Conservation (phyloP, 192 early-diverging fungal genomes). For the Gamsiella multidivaricata region DNA sequence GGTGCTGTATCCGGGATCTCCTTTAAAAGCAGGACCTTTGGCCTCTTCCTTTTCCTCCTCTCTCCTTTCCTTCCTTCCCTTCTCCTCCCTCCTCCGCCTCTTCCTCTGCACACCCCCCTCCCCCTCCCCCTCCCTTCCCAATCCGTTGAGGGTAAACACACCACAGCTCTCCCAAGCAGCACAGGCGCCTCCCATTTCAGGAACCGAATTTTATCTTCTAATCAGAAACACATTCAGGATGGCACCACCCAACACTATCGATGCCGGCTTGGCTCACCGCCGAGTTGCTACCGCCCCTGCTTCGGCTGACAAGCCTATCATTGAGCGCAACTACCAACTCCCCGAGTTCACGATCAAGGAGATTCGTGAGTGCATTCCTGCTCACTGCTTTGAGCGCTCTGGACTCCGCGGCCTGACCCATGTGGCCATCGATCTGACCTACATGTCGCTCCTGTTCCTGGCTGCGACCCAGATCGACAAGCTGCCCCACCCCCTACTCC, state of each 20-base stretch:
- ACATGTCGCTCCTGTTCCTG: constrained; percentile 71
- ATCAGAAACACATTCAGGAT: constrained; percentile 16
- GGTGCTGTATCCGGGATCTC: background rate
- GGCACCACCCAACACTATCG: constrained; percentile 55
- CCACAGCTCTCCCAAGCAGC: background rate
- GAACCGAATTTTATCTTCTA: constrained; percentile 18
- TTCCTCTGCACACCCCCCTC: background rate
- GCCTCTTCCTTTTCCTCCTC: background rate
- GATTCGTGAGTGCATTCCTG: constrained; percentile 88
- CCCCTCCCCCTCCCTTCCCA: background rate
- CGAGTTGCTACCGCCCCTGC: constrained; percentile 14
- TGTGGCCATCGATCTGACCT: constrained; percentile 80
- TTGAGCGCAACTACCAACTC: constrained; percentile 63
- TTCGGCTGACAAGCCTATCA: constrained; percentile 16
- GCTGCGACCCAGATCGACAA: constrained; percentile 77
- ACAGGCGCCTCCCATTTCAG: constrained; percentile 4
- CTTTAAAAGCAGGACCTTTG: constrained; percentile 1
- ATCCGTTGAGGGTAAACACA: background rate
- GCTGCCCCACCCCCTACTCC: constrained; percentile 57
- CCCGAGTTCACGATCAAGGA: constrained; percentile 91
- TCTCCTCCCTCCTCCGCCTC: constrained; percentile 5
- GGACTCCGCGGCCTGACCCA: constrained; percentile 83
- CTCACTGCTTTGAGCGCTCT: constrained; percentile 92
- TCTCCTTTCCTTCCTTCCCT: constrained; percentile 4
- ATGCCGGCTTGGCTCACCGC: constrained; percentile 49